These are phyloP conservation scores for Colletotrichum cordylinicola DNA, from an alignment of 2,329 filamentous ascomycete genomes.

Conservation along the genomic window DNA sequence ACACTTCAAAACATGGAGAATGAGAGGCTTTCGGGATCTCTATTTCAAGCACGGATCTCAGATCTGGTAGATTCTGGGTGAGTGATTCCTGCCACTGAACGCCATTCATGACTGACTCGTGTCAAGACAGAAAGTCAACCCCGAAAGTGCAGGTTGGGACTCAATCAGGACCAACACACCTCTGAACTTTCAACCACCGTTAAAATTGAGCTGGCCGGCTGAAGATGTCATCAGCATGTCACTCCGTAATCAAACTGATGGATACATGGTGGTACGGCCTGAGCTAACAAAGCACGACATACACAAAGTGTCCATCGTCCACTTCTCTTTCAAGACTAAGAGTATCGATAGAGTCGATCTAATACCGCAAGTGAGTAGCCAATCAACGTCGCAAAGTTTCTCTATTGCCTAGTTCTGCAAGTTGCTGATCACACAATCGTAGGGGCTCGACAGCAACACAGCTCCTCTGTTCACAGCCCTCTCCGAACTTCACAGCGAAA, in stretches of 20 bases:
- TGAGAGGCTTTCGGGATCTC: neutral
- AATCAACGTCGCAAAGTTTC: neutral
- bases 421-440: neutral
- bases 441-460: constrained; percentile 28
- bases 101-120: neutral
- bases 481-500: constrained; percentile 25
- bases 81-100: neutral
- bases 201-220: constrained; percentile 26
- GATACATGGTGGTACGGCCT: constrained; percentile 26
- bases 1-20: neutral
- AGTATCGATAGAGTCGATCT: neutral
- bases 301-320: neutral
- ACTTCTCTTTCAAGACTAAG: neutral
- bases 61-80: neutral
- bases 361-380: neutral
- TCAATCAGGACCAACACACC: neutral
- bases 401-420: neutral
- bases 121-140: neutral
- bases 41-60: neutral
- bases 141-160: neutral
- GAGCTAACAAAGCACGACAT: constrained; percentile 19
- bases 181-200: neutral
- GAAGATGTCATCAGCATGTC: constrained; percentile 25
- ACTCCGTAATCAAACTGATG: constrained; percentile 18
- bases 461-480: constrained; percentile 34